Conservation (phyloP, 1,284 basidiomycete genomes). For the Prillingera fragicola region DNA sequence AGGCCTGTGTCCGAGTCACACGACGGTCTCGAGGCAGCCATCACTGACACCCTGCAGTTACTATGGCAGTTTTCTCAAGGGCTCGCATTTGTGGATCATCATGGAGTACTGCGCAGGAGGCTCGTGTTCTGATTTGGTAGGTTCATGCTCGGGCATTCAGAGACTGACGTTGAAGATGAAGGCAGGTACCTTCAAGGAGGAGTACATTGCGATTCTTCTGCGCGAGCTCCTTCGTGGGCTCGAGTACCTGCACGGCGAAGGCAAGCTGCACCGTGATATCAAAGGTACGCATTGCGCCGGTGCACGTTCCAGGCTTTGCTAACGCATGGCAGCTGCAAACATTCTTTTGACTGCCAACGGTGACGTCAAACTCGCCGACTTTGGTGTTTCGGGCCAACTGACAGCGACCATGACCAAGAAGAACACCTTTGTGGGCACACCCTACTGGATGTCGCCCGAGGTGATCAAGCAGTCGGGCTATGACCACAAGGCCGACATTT, state of each 20-base stretch:
- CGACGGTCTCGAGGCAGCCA: background rate
- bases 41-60: conserved; percentile 59
- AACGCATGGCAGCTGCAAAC: conserved; percentile 66
- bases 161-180: conserved; percentile 68
- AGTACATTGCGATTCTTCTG: conserved; percentile 96
- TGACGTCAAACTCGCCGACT: conserved; percentile 96
- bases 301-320: too few species aligned
- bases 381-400: conserved; percentile 97
- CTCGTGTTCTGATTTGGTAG: conserved; percentile 52
- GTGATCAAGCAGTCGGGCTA: conserved; percentile 99
- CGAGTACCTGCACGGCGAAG: conserved; percentile 88
- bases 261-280: conserved; percentile 96
- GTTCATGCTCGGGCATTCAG: too few species aligned
- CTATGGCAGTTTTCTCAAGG: conserved; percentile 91
- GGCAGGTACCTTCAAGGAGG: conserved; percentile 92
- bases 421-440: conserved; percentile 96
- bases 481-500: conserved; percentile 97
- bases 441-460: conserved; percentile 99
- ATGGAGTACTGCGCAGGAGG: conserved; percentile 81
- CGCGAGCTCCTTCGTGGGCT: conserved; percentile 86
- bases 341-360: conserved; percentile 87
- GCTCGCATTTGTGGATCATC: conserved; percentile 94
- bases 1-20: background rate
- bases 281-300: conserved; percentile 61
- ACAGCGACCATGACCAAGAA: conserved; percentile 97